Conservation (phyloP, 805 yeast species). For the Candida patagonica region DNA sequence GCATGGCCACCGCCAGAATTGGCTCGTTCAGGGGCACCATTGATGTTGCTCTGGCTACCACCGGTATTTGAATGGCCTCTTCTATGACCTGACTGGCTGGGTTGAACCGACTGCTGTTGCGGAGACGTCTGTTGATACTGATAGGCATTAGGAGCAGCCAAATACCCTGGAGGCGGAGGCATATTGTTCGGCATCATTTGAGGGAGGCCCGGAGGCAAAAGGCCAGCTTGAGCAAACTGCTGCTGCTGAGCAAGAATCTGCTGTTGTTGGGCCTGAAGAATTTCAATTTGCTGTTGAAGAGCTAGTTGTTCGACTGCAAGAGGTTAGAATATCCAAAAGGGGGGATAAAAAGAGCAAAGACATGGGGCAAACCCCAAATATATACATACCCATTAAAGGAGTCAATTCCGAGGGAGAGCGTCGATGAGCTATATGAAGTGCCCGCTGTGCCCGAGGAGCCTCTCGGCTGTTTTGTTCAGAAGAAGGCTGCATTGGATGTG, state of each 20-base stretch:
- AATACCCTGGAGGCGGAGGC: slow-evolving; percentile 15
- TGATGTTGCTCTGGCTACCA: slow-evolving; percentile 3
- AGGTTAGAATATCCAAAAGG: not conserved
- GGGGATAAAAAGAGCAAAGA: not conserved
- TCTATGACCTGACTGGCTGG: slow-evolving; percentile 18
- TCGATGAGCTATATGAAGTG: slow-evolving; percentile 90
- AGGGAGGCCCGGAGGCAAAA: slow-evolving; percentile 21
- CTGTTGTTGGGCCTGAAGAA: slow-evolving; percentile 87
- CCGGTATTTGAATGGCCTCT: slow-evolving; percentile 17
- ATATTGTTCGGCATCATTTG: slow-evolving; percentile 14
- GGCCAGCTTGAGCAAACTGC: slow-evolving; percentile 27
- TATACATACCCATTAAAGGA: slow-evolving; percentile 61
- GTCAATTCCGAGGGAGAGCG: slow-evolving; percentile 94
- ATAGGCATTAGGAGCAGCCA: slow-evolving; percentile 7
- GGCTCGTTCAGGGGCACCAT: slow-evolving; percentile 7
- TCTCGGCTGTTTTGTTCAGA: slow-evolving; percentile 1
- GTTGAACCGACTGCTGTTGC: not conserved
- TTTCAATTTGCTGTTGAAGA: slow-evolving; percentile 85
- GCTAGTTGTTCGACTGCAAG: slow-evolving; percentile 52
- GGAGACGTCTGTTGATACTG: slow-evolving; percentile 6
- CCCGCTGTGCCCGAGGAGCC: slow-evolving; percentile 19
- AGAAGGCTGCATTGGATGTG: not conserved
- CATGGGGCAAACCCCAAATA: not conserved
- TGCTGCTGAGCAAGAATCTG: slow-evolving; percentile 69
- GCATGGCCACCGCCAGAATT: slow-evolving; percentile 48